Percentiles rank a stretch among this genome's conserved stretches.
These are phyloP conservation scores for Echites panduratus DNA, from an alignment of 257 asterid genomes.

Conservation along the genomic window DNA sequence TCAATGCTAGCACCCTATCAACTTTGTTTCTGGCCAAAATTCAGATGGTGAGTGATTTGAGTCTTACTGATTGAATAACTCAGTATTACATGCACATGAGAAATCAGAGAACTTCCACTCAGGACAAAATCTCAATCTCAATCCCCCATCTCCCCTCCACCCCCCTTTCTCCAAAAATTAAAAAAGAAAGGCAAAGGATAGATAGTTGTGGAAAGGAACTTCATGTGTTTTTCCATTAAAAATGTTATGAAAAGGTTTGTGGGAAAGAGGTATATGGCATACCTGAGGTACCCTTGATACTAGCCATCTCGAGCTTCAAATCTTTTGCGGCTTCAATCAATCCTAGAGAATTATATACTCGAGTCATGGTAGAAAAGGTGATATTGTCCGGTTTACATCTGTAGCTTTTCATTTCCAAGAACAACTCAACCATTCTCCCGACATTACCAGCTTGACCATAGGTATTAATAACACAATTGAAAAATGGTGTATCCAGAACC, in stretches of 20 bases:
- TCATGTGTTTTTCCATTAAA: not conserved
- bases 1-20: not conserved
- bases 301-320: slow-evolving; percentile 44
- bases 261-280: not conserved
- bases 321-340: slow-evolving; percentile 56
- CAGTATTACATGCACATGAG: not conserved
- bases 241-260: not conserved
- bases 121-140: not conserved
- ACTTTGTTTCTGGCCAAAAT: slow-evolving; percentile 7
- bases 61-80: not conserved
- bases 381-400: slow-evolving; percentile 67
- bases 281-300: slow-evolving; percentile 26
- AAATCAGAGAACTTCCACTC: not conserved
- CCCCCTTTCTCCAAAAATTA: not conserved
- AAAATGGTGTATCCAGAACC: slow-evolving; percentile 66
- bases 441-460: slow-evolving; percentile 74
- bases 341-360: slow-evolving; percentile 56
- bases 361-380: slow-evolving; percentile 66
- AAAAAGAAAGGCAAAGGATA: not conserved
- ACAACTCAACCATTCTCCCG: slow-evolving; percentile 60
- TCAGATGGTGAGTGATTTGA: not conserved
- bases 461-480: slow-evolving; percentile 67
- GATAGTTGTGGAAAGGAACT: not conserved
- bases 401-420: slow-evolving; percentile 50
- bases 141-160: too few relatives aligned